Conservation (phyloP, 2,329 filamentous ascomycete species). For the Sodiomyces alkalinus region DNA sequence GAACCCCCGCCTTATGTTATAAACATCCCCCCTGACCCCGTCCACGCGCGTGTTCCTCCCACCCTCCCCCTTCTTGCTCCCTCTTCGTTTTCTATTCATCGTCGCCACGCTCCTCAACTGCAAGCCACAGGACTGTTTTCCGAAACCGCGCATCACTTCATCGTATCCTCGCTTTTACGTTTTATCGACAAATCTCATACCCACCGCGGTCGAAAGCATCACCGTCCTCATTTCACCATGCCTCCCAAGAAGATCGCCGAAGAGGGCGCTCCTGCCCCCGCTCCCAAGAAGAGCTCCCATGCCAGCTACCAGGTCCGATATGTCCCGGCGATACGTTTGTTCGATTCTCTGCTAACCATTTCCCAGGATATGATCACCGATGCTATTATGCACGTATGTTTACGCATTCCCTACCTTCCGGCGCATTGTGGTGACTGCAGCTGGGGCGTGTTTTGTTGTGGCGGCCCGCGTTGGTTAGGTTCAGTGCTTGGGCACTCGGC, state of each 20-base stretch:
- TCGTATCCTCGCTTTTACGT: constrained; percentile 8
- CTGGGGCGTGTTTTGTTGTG: constrained; percentile 6
- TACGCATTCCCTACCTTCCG: constrained; percentile 15
- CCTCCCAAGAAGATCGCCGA: constrained; percentile 44
- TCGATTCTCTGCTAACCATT: constrained; percentile 17
- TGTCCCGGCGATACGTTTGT: constrained; percentile 7
- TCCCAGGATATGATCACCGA: constrained; percentile 48
- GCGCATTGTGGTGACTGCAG: constrained; percentile 18
- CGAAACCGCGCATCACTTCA: constrained; percentile 13
- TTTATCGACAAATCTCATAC: constrained; percentile 5
- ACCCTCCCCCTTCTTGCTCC: constrained; percentile 18
- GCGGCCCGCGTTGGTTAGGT: constrained; percentile 10
- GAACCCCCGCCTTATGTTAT: constrained; percentile 41
- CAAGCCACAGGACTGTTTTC: constrained; percentile 10
- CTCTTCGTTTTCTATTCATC: constrained; percentile 10
- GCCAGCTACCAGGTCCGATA: constrained; percentile 43
- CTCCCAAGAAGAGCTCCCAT: constrained; percentile 27
- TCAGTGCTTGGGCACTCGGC: constrained; percentile 1
- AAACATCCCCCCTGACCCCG: constrained; percentile 37
- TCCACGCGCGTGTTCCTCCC: constrained; percentile 32
- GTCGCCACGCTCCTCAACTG: constrained; percentile 11
- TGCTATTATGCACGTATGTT: constrained; percentile 44
- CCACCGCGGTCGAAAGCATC: constrained; percentile 10
- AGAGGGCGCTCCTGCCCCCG: constrained; percentile 15
- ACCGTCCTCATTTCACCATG: constrained; percentile 27